Base-by-base conservation (phyloP, 1,139 yeast genomes). In the Diutina pseudorugosa region DNA sequence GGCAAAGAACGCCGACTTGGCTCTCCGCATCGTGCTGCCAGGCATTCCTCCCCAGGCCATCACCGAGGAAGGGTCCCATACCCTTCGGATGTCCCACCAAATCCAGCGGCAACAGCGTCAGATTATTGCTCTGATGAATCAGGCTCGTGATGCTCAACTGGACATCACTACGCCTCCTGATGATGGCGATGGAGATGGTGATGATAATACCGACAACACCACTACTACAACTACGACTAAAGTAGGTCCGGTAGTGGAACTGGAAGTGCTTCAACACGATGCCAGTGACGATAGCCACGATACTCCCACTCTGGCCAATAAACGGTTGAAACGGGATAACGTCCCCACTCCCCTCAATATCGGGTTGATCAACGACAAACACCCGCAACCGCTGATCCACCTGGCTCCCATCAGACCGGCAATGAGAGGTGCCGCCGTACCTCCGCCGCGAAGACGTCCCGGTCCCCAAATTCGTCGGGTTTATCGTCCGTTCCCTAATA, bases 301-400 rank as follows among this genome's bases (percentile, higher is more conserved):
- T 27, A 16, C 41, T 8, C 36, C 49, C 6, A 45, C 49, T 12
- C 49, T 27, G 36, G 40, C 49, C 5, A 44, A 6, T 4, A 45
- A 45, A 16, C 49, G 49, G 21, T 27, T 45, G 7, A 45, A 23
- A 14, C 49, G 49, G 18, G 49, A 45, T 7, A 45, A 45, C 23
- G 40, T 45, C 1, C 49, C 49, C 14, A 45, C 49, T 12, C 49
- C 49, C 12, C 49, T 45, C 25, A 27, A 45, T 27, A 45, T 45
- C 11, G 20, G 27, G n/a, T 19, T 45, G 18, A 45, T 45, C 40
- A 45, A 45, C n/a, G 20, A 45, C 4, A n/a, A 25, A 25, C 18
- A 3, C 8, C 11, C 40, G 16, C 49, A 18, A 9, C 49, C 41
- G 36, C 49, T 45, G 49, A 27, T 45, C n/a, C 49, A 27, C 7